Evolutionary conservation across 805 yeast species (phyloP).

Genomic region (Kregervanrija delftensis): DNA sequence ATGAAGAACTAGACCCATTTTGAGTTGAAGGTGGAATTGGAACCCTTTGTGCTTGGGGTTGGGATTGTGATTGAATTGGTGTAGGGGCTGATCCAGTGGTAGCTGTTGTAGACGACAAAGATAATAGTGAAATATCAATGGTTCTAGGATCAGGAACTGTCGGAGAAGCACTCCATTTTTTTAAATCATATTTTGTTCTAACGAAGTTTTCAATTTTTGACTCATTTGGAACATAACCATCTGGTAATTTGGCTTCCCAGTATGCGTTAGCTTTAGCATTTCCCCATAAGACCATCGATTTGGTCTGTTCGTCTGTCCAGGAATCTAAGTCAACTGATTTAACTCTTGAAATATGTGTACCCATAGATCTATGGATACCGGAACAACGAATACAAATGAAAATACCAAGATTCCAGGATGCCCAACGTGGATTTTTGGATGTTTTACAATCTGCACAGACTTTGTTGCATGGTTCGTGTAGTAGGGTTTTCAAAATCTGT

Average conservation of each 20-base stretch:
- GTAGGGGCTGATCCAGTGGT: conserved; percentile 8
- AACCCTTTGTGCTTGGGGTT: background rate
- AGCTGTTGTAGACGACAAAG: conserved; percentile 3
- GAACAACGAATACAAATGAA: conserved; percentile 93
- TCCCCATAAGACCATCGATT: conserved; percentile 80
- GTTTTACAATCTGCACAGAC: conserved; percentile 89
- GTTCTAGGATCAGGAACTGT: conserved; percentile 55
- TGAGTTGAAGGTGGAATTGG: background rate
- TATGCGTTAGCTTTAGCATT: conserved; percentile 68
- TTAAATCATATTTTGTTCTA: conserved; percentile 84
- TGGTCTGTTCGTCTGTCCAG: conserved; percentile 92
- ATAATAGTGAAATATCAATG: conserved; percentile 12
- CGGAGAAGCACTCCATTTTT: conserved; percentile 65
- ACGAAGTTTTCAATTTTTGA: conserved; percentile 84
- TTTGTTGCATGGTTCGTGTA: conserved; percentile 72
- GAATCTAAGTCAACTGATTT: conserved; percentile 92
- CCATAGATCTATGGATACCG: conserved; percentile 92
- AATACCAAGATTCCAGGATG: conserved; percentile 91
- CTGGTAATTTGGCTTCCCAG: conserved; percentile 77
- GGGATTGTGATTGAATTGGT: no score
- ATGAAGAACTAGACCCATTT: background rate
- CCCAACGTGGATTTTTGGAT: conserved; percentile 93
- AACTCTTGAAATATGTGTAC: conserved; percentile 90
- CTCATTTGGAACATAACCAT: conserved; percentile 68
- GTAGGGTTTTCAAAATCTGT: conserved; percentile 65